These are phyloP conservation scores for Sphagnum tenellum DNA, from an alignment of 225 moss, liverwort and hornwort species.

Conservation along the genomic window DNA sequence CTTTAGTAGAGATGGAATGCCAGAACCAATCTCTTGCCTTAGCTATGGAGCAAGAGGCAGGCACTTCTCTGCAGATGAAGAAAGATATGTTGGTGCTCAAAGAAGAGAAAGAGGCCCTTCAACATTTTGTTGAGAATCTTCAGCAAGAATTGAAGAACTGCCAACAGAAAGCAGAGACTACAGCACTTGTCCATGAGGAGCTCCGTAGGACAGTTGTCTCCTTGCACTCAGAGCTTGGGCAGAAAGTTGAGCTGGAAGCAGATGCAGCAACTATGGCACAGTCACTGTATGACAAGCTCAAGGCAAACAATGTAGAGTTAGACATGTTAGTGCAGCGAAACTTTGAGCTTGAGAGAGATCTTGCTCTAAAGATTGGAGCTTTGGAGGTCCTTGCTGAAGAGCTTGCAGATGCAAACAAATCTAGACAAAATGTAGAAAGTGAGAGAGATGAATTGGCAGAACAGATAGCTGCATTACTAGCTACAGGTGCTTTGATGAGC, in stretches of 20 bases:
- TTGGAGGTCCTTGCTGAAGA: conserved; percentile 6
- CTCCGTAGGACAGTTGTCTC: conserved; percentile 28
- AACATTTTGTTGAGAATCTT: conserved; percentile 4
- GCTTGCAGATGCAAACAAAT: conserved; percentile 2
- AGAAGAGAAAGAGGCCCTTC: conserved; percentile 5
- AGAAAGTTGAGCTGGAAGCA: conserved; percentile 9
- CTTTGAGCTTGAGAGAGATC: conserved; percentile 15
- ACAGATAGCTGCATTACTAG: background rate
- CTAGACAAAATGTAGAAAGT: conserved; percentile 6
- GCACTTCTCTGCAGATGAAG: background rate
- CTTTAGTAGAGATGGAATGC: conserved; percentile 1
- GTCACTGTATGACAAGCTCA: conserved; percentile 1
- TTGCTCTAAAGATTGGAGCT: conserved; percentile 3
- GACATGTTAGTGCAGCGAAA: conserved; percentile 3
- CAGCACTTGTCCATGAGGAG: background rate
- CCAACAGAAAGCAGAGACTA: conserved; percentile 17
- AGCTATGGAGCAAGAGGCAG: background rate
- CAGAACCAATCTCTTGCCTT: conserved; percentile 7
- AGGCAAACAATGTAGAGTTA: conserved; percentile 1
- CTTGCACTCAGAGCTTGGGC: conserved; percentile 32
- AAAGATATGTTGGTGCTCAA: background rate
- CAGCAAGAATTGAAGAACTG: conserved; percentile 6
- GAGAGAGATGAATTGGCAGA: conserved; percentile 15
- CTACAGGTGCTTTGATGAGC: background rate
- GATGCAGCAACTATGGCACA: background rate